Percentiles rank a stretch among this genome's conserved stretches.
Conservation (phyloP, 2,329 filamentous ascomycete genomes). For the Triangularia setosa region DNA sequence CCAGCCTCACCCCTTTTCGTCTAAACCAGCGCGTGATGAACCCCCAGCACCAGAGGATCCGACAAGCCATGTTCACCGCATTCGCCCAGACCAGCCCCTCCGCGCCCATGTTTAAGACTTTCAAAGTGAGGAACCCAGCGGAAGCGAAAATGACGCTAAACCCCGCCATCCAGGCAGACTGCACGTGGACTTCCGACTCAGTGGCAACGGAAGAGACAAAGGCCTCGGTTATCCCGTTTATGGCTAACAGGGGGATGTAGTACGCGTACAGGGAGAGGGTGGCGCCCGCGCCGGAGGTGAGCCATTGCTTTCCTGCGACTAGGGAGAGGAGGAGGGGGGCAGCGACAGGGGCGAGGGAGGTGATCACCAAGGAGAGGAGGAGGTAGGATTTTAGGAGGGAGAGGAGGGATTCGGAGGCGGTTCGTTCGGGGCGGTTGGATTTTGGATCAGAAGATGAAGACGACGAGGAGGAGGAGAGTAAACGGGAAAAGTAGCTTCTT, state of each 20-base stretch:
- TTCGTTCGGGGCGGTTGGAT: constrained; percentile 37
- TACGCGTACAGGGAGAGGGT: constrained; percentile 81
- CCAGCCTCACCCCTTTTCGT: constrained; percentile 40
- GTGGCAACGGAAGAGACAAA: constrained; percentile 87
- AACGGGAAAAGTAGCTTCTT: constrained; percentile 80
- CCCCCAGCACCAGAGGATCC: constrained; percentile 72
- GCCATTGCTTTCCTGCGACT: constrained; percentile 75
- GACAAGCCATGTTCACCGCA: constrained; percentile 80
- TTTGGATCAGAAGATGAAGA: too few relatives aligned
- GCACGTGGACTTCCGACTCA: constrained; percentile 66
- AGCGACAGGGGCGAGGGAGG: constrained; percentile 69
- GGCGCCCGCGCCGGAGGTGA: constrained; percentile 63
- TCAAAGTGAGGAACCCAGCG: constrained; percentile 71
- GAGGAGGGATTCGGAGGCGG: constrained; percentile 43
- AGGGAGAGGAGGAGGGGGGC: constrained; percentile 70
- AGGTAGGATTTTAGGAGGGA: constrained; percentile 69
- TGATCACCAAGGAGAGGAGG: constrained; percentile 65
- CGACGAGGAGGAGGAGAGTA: constrained; percentile 46
- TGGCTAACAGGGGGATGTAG: constrained; percentile 86
- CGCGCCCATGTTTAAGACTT: constrained; percentile 66
- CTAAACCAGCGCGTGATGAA: constrained; percentile 69
- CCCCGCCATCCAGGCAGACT: constrained; percentile 77
- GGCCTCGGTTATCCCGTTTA: constrained; percentile 88
- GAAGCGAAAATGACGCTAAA: constrained; percentile 75
- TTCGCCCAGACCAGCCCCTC: constrained; percentile 82